A percentile compares a stretch with the other conserved stretches of the same genome.
Conservation (phyloP, 176 grass and related monocot species). For the Sorghum bicolor region DNA sequence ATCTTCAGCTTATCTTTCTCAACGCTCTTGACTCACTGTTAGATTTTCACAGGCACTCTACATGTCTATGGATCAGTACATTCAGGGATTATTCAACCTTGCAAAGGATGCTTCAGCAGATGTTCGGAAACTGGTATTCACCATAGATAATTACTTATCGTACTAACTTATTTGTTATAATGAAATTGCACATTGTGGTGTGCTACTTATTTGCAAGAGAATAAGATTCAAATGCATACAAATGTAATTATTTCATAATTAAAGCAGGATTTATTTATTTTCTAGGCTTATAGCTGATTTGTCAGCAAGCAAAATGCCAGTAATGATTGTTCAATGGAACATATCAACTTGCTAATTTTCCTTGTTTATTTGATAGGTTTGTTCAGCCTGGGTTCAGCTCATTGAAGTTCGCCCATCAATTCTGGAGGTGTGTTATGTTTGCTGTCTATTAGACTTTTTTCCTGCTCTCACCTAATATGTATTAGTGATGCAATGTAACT, state of each 20-base stretch:
- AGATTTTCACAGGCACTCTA: conserved; percentile 60
- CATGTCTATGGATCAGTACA: conserved; percentile 95
- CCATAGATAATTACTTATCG: background rate
- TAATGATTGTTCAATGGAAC: background rate
- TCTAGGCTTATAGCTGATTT: conserved; percentile 10
- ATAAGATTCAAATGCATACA: conserved; percentile 3
- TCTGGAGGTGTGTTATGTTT: conserved; percentile 64
- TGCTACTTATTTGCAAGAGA: conserved; percentile 13
- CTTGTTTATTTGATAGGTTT: conserved; percentile 62
- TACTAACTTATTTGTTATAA: conserved; percentile 14
- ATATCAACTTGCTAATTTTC: background rate
- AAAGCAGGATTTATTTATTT: conserved; percentile 14
- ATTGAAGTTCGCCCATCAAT: conserved; percentile 88
- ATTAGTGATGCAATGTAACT: background rate
- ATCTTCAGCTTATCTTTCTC: conserved; percentile 11
- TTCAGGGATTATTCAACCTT: conserved; percentile 93
- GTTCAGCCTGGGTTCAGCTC: conserved; percentile 92
- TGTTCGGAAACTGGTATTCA: conserved; percentile 83
- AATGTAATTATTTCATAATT: conserved; percentile 7
- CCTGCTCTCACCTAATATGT: conserved; percentile 1
- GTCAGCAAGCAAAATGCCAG: conserved; percentile 10
- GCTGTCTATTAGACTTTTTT: conserved; percentile 10
- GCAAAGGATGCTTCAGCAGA: conserved; percentile 79
- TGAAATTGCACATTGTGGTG: background rate
- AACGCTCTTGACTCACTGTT: conserved; percentile 17